phyloP scores from a whole-genome alignment of 2,329 filamentous ascomycete species.

The Sordariomycetes sp. region DNA sequence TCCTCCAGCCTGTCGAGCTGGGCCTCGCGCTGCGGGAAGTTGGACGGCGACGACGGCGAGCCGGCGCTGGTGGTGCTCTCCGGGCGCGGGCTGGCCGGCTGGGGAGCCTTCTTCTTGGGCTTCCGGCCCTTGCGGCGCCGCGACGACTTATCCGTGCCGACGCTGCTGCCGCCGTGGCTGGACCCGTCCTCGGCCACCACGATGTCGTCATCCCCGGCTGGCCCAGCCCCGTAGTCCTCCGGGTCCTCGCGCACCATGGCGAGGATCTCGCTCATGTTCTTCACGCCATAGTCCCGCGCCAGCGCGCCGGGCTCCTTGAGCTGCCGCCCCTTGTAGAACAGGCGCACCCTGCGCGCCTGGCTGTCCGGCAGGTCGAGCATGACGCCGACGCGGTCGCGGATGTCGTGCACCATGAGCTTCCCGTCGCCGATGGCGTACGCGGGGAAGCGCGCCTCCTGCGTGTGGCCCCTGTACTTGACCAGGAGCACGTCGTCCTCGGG shows the following conservation, averaged over 20 bases:
- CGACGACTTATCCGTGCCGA: conserved; percentile 8
- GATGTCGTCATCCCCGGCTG: conserved; percentile 30
- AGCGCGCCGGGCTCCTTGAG: conserved; percentile 52
- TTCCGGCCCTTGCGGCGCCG: conserved; percentile 24
- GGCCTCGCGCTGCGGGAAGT: conserved; percentile 12
- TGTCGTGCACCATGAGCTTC: conserved; percentile 54
- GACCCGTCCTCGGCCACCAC: conserved; percentile 34
- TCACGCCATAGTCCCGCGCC: conserved; percentile 50
- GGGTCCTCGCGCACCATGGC: conserved; percentile 24
- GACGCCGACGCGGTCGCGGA: conserved; percentile 56
- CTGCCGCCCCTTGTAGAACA: conserved; percentile 64
- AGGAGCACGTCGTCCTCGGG: conserved; percentile 60
- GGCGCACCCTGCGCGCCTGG: conserved; percentile 43
- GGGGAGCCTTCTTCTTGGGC: conserved; percentile 29
- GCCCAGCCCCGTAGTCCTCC: conserved; percentile 7
- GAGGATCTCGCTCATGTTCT: conserved; percentile 50
- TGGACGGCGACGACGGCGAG: conserved; percentile 6
- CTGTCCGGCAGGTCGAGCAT: conserved; percentile 52
- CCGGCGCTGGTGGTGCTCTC: conserved; percentile 16
- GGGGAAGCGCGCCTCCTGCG: conserved; percentile 62
- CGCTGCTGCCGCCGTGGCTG: conserved; percentile 12
- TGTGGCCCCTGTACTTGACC: conserved; percentile 56
- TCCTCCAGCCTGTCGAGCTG: conserved; percentile 54
- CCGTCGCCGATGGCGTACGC: conserved; percentile 67
- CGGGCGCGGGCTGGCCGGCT: conserved; percentile 11